Evolutionary conservation across 768 basidiomycete genomes (phyloP), one percentile per base, ranked within the genome.

Genomic region (Galerina marginata): DNA sequence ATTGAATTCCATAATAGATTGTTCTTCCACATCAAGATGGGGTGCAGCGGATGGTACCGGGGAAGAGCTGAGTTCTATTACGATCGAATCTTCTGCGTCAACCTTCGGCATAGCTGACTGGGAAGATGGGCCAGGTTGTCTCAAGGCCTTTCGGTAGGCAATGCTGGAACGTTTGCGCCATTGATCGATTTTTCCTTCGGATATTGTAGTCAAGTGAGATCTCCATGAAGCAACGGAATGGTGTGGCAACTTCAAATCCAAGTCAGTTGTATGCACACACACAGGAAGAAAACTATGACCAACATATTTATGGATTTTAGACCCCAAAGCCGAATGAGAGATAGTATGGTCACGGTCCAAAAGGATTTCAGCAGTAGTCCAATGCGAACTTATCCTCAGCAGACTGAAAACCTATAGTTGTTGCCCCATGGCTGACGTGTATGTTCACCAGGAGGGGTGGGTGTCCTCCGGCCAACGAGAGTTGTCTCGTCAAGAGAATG

Each of bases 171-270:
- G 79, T 69, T 85, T 84, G 54, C 81, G 76, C 54, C 81, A 69
- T 5, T 71, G 66, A n/a, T 84, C 86, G 10, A 89, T 59, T 42
- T 78, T 72, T 9, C 74, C 67, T 23, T 71, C 72, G 9, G 78
- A 40, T 54, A 70, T 68, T 53, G 60, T 61, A 33, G 63, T 45
- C 16, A 86, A 51, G 48, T 80, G 77, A n/a, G 66, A 68, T 36
- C 55, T 63, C 88, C 88, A 91, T 12, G 87, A 88, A 7, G 37
- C 67, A 5, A 65, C 11, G 2, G 78, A 65, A 68, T 91, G 90
- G 63, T 86, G 82, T 26, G 87, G 83, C 77, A 91, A 77, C 90
- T 91, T 58, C 10, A 44, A n/a, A 37, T 25, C 29, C 29, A 33
- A 33, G 45, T 63, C 29, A 47, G 54, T 56, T 37, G 42, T 14